Evolutionary conservation across 1,284 basidiomycete species (phyloP).

Genomic region (Puccinia triticina): DNA sequence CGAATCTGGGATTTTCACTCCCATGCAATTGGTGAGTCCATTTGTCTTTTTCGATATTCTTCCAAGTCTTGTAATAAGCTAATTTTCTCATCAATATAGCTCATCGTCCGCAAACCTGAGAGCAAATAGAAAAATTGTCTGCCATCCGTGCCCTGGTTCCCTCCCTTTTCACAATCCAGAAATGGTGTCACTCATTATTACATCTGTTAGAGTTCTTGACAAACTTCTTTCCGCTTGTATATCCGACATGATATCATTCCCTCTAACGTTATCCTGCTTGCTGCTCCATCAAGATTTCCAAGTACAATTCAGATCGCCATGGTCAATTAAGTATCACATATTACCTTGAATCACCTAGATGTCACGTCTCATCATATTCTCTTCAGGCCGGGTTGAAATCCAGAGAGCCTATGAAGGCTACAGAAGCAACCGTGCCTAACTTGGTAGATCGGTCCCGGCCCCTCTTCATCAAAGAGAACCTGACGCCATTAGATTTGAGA

Average conservation of each 20-base stretch:
- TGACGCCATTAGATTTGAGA: too few relatives aligned
- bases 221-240: conserved; percentile 8
- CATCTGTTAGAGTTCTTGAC: conserved; percentile 3
- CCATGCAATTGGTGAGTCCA: conserved; percentile 57
- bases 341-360: too few relatives aligned
- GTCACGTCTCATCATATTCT: too few relatives aligned
- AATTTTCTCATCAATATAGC: background rate
- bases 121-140: background rate
- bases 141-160: background rate
- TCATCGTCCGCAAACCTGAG: conserved; percentile 21
- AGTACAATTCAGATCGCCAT: too few relatives aligned
- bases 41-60: background rate
- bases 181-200: background rate
- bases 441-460: too few relatives aligned
- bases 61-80: background rate
- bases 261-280: background rate
- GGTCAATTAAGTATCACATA: too few relatives aligned
- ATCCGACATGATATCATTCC: background rate
- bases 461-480: too few relatives aligned
- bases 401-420: too few relatives aligned
- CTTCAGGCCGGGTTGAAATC: too few relatives aligned
- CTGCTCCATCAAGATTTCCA: too few relatives aligned
- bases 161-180: background rate
- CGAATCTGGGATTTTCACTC: conserved; percentile 72
- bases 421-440: too few relatives aligned